Base-by-base conservation (phyloP, 305 asterid species). In the Fraxinus baroniana region DNA sequence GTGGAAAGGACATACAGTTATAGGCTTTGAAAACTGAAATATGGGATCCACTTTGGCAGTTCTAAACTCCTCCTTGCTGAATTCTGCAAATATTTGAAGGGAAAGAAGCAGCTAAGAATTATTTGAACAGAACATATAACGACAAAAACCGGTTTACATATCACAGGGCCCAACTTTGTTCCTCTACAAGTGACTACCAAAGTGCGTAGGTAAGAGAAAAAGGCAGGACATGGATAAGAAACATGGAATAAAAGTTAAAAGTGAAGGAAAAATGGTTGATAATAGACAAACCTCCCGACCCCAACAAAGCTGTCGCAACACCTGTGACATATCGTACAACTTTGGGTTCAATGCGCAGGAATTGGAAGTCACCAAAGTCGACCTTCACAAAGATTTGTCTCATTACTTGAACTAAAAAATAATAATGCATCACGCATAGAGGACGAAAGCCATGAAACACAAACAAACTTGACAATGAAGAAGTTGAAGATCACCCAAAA, bases 281-380 rank as follows among this genome's bases (percentile, higher is more conserved):
- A 44, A 24, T 36, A 72, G 60, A 87, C 94, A 9, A 77, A 94
- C 98, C 99, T 96, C 98, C 98, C 24, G 98, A 90, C 85, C 98
- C 94, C 87, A 94, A 84, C 74, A 92, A 83, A 88, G 98, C 98
- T 73, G 99, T 90, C 76, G 98, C 99, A 78, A 96, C 95, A 7
- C 99, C 99, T 0, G 97, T 91, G 44, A 94, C 95, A 78, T 91
- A 96, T 78, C 92, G 89, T 66, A 96, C 91, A 85, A 88, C 92
- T 85, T 85, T 89, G 44, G 98, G 98, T 87, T 94, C 97, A 82
- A 96, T 92, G 37, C 92, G 92, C 90, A 96, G 60, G 87, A 96
- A 94, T 76, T 92, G 93, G 90, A 96, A 96, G 86, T 96, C 99
- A 78, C 99, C 98, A 85, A 93, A 96, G 86, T 96, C 98, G 82